Evolutionary conservation across 2,329 filamentous ascomycete species (phyloP).

Genomic region (Fonsecaea pugnacius): DNA sequence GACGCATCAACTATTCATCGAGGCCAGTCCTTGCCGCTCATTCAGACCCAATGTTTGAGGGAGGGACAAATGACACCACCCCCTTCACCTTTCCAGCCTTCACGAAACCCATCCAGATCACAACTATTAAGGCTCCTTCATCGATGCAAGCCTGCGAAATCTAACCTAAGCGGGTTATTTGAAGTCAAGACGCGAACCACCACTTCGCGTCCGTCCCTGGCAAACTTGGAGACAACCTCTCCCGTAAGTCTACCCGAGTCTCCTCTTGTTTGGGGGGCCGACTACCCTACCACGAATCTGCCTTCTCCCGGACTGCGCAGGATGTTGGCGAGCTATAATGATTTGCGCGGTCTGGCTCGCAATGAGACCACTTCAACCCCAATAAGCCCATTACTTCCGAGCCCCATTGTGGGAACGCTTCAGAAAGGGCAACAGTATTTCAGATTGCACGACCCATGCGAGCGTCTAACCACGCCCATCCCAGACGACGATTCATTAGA

Average conservation of each 20-base stretch:
- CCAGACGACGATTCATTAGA: constrained; percentile 27
- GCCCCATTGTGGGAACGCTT: constrained; percentile 20
- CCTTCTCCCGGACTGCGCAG: constrained; percentile 25
- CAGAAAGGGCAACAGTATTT: constrained; percentile 12
- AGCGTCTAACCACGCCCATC: neutral
- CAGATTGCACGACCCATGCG: constrained; percentile 17
- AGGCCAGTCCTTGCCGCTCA: constrained; percentile 8
- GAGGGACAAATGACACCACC: constrained; percentile 27
- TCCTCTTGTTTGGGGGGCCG: constrained; percentile 12
- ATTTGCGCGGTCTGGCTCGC: constrained; percentile 26
- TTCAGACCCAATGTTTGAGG: constrained; percentile 20
- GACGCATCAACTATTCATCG: neutral
- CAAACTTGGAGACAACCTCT: constrained; percentile 17
- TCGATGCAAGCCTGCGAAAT: constrained; percentile 20
- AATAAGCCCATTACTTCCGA: constrained; percentile 27
- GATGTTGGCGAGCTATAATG: constrained; percentile 26
- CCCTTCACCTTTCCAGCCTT: constrained; percentile 11
- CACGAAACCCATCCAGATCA: constrained; percentile 11
- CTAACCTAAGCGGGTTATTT: constrained; percentile 9
- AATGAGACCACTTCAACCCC: constrained; percentile 13
- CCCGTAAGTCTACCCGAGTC: constrained; percentile 19
- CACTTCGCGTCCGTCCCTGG: constrained; percentile 5
- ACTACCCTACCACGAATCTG: neutral
- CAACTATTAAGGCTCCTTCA: constrained; percentile 30
- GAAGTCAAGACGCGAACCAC: constrained; percentile 11